Evolutionary conservation across 495 filamentous ascomycete genomes (phyloP).

Genomic region (Neurospora discreta): DNA sequence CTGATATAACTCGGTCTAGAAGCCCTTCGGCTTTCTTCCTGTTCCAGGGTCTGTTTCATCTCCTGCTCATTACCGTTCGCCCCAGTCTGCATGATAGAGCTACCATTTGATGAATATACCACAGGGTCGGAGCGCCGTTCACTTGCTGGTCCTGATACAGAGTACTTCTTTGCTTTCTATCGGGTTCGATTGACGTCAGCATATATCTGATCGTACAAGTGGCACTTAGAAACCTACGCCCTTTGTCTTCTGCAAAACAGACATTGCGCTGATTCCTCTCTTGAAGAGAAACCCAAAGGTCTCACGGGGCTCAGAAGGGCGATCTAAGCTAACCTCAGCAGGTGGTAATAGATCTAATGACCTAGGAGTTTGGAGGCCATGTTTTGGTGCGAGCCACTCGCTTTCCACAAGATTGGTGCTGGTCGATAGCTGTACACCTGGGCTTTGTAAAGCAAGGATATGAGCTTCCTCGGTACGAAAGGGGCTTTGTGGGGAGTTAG

Average conservation of each 20-base stretch:
- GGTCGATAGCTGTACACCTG: not conserved
- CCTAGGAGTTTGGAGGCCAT: not conserved
- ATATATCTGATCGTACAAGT: not conserved
- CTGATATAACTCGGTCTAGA: not conserved
- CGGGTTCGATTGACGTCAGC: not conserved
- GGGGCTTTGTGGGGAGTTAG: constrained; percentile 12
- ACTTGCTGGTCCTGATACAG: not conserved
- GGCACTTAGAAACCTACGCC: not conserved
- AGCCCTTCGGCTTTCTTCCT: not conserved
- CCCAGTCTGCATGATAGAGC: not conserved
- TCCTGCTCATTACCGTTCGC: not conserved
- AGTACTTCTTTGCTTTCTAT: not conserved
- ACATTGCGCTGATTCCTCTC: not conserved
- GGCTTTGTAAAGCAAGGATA: constrained; percentile 23
- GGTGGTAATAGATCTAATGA: not conserved
- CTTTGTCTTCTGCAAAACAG: not conserved
- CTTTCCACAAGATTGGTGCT: not conserved
- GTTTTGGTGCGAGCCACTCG: constrained; percentile 12
- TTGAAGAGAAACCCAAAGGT: not conserved
- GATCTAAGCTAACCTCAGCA: not conserved
- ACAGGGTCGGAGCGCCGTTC: not conserved
- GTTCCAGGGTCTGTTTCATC: not conserved
- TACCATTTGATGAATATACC: not conserved
- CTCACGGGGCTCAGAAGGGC: not conserved
- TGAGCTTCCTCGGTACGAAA: constrained; percentile 26